Percentiles rank a stretch among this genome's conserved stretches.
Evolutionary conservation across 441 rosid species (phyloP).

Genomic region (Croton laevigatus): DNA sequence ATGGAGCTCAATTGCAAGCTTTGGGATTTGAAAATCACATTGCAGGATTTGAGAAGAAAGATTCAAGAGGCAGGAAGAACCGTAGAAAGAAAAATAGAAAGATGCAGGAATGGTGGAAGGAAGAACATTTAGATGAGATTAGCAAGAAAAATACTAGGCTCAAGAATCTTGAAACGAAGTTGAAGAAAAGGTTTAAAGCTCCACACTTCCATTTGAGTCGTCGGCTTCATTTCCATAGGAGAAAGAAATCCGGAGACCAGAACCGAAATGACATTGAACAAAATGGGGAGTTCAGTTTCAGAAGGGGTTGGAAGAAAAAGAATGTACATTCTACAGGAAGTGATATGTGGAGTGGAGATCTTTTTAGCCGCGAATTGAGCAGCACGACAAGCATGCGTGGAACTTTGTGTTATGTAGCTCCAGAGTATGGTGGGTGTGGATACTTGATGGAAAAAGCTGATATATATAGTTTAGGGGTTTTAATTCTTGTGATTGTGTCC

Average conservation of each 20-base stretch:
- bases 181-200: conserved; percentile 60
- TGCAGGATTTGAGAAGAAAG: conserved; percentile 42
- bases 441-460: conserved; percentile 93
- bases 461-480: conserved; percentile 89
- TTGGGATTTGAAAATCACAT: conserved; percentile 33
- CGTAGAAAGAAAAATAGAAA: conserved; percentile 55
- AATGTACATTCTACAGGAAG: conserved; percentile 50
- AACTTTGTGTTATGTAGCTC: conserved; percentile 90
- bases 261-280: conserved; percentile 33
- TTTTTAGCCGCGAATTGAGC: conserved; percentile 86
- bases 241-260: conserved; percentile 40
- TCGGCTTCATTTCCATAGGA: conserved; percentile 35
- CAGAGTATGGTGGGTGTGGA: conserved; percentile 83
- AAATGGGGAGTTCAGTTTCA: conserved; percentile 85
- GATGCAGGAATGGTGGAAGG: conserved; percentile 98
- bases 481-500: conserved; percentile 81
- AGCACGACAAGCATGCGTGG: conserved; percentile 99
- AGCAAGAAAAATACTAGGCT: conserved; percentile 41
- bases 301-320: conserved; percentile 78
- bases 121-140: conserved; percentile 71
- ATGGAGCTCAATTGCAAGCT: conserved; percentile 34
- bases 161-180: conserved; percentile 43
- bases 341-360: conserved; percentile 96
- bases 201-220: conserved; percentile 49
- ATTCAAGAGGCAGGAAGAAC: conserved; percentile 35